Base-by-base conservation (phyloP, 2,329 filamentous ascomycete species). In the Mollisia scopiformis region DNA sequence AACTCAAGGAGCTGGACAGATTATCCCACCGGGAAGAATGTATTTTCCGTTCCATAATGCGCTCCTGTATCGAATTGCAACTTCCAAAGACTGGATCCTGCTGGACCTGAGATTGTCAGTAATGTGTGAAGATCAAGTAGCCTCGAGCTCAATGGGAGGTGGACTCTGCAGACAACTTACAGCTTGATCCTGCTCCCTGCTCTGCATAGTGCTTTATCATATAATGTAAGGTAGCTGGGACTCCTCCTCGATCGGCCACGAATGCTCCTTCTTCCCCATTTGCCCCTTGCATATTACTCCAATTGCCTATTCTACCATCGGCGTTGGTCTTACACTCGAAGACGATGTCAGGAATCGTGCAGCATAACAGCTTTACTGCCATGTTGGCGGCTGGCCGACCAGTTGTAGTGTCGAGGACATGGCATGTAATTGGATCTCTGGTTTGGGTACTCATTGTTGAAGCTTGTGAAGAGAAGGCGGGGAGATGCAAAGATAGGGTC, bases 371-470 rank as follows among this genome's bases (percentile, higher is more conserved):
- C 16, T 69, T 86, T 59, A 93, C 90, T 66, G 82, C 81, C 69
- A 95, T 84, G 64, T 81, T 80, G 59, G 81, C 76, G 16, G 86
- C 91, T 23, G 91, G 91, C 59, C 82, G 83, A 71, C 91, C 91
- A 63, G 84, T 79, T n/a, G 87, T 84, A 11, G 91, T 94, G 81
- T 95, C 90, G 74, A 95, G 90, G 75, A 93, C 85, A 80, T 95
- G 91, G 80, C 91, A 94, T 75, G 91, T 94, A 72, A 95, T 94
- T 72, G 85, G 86, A 72, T 87, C 85, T 59, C 59, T 61, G 7
- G 63, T 19, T 41, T 63, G 50, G 13, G 58, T 33, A 27, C 55
- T 6, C 57, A 65, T 66, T n/a, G 27, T 61, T 47, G 23, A 7
- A 28, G 43, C 2, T 55, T 16, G 27, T 10, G 46, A 8, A 4